Conservation (phyloP, 257 asterid genomes). For the Salvia hispanica region DNA sequence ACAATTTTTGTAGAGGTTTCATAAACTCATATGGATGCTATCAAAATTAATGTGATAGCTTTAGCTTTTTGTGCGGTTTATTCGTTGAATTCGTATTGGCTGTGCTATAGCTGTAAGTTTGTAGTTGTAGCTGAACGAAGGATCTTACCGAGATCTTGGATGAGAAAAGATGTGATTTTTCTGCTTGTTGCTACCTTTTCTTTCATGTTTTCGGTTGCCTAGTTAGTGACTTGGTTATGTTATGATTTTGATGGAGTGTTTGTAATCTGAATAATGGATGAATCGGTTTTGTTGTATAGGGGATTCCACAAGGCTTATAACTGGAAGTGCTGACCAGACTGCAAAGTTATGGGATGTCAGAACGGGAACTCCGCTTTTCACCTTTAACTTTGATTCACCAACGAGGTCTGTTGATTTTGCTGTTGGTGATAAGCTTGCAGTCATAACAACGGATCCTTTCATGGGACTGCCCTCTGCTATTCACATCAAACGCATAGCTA, state of each 20-base stretch:
- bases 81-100: not conserved
- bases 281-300: constrained; percentile 43
- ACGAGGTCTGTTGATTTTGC: constrained; percentile 79
- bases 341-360: constrained; percentile 83
- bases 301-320: constrained; percentile 75
- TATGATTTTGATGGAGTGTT: not conserved
- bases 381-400: constrained; percentile 79
- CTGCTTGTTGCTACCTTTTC: not conserved
- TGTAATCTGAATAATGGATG: not conserved
- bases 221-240: not conserved
- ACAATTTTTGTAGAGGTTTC: not conserved
- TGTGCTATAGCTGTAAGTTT: not conserved
- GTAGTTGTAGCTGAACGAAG: not conserved
- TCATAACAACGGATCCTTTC: constrained; percentile 86
- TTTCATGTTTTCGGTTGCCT: not conserved
- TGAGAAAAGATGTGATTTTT: not conserved
- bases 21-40: not conserved
- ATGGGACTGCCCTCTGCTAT: constrained; percentile 81
- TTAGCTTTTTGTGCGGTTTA: not conserved
- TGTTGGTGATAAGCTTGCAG: constrained; percentile 79
- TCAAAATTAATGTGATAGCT: not conserved
- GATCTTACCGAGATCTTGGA: not conserved
- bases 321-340: constrained; percentile 96
- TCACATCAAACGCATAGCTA: constrained; percentile 70
- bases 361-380: constrained; percentile 60